Percentiles rank a stretch among this genome's conserved stretches.
These are phyloP conservation scores for Leucocoprinus sp. DNA, from an alignment of 768 basidiomycete genomes.

Conservation along the genomic window DNA sequence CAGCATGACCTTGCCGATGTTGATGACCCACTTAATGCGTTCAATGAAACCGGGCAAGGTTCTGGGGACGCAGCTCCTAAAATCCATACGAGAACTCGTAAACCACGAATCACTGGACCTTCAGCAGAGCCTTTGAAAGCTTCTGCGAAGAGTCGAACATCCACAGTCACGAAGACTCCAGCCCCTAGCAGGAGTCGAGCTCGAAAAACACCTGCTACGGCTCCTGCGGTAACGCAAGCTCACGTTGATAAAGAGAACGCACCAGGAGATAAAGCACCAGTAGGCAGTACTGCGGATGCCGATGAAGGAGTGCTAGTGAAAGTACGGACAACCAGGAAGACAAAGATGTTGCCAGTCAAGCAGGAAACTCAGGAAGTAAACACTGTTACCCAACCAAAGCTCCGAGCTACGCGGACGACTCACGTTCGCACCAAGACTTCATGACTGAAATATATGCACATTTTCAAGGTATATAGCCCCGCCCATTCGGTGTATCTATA, in stretches of 20 bases:
- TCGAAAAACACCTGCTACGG: constrained; percentile 28
- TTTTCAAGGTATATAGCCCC: too few relatives aligned
- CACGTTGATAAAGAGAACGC: constrained; percentile 35
- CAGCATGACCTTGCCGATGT: constrained; percentile 16
- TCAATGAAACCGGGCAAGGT: constrained; percentile 9
- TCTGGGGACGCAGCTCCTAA: constrained; percentile 12
- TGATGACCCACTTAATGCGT: constrained; percentile 18
- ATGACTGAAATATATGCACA: constrained; percentile 7
- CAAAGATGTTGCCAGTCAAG: constrained; percentile 19
- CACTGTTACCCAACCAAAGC: constrained; percentile 16
- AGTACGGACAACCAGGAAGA: constrained; percentile 27
- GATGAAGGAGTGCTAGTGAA: constrained; percentile 25
- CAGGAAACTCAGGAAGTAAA: constrained; percentile 17
- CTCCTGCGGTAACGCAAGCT: constrained; percentile 23
- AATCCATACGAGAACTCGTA: constrained; percentile 16
- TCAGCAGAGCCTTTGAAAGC: neutral
- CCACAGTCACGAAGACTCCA: constrained; percentile 12
- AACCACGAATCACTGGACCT: constrained; percentile 14
- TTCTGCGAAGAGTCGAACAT: neutral
- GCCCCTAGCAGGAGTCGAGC: constrained; percentile 8
- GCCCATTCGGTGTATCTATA: too few relatives aligned
- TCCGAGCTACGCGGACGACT: constrained; percentile 24
- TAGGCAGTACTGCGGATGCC: constrained; percentile 17
- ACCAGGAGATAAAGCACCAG: constrained; percentile 10
- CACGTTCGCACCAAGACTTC: constrained; percentile 29